Base-by-base conservation (phyloP, 2,329 filamentous ascomycete genomes). In the Epichloe sibirici region DNA sequence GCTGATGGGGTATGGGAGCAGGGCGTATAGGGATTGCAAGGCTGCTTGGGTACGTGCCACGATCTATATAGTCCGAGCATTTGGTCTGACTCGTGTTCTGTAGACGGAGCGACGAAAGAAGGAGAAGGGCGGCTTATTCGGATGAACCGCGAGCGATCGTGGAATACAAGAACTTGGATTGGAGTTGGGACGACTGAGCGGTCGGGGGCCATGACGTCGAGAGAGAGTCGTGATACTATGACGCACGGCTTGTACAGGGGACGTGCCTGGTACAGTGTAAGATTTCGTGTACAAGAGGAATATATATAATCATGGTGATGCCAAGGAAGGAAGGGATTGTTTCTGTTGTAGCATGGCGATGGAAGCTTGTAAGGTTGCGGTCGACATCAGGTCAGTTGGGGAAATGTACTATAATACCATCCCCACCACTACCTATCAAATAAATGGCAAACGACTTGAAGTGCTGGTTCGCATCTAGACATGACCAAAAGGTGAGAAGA, bases 21-120 rank as follows among this genome's bases (percentile, higher is more conserved):
- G 90, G 70, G 90, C 90, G 49, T 97, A 96, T 69, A 82, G 90
- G 54, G 89, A 94, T 57, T 97, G 91, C 71, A 96, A 96, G 69
- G 90, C 95, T 71, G 79, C 84, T 73, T 96, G 90, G 90, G 90
- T 95, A 76, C 57, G 73, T 61, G 13, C 11, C 12, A 2, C 35
- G 17, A 8, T 11, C 3, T 2, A 3, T 31, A n/a, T 5, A 1
- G 17, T 7, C n/a, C 31, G 8, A 15, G 23, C 17, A 34, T 7
- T 11, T 44, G 9, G 38, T 31, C 53, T 57, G 44, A 58, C 43
- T 11, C 2, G 3, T 4, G 1, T 2, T 25, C n/a, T 4, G 7
- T 13, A 61, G 60, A 59, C 57, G 9, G 56, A 60, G 46, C 38
- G 52, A 39, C 55, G 60, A 17, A 58, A 50, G 34, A 60, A 62